Conservation (phyloP, 805 yeast genomes). For the Candida tammaniensis region DNA sequence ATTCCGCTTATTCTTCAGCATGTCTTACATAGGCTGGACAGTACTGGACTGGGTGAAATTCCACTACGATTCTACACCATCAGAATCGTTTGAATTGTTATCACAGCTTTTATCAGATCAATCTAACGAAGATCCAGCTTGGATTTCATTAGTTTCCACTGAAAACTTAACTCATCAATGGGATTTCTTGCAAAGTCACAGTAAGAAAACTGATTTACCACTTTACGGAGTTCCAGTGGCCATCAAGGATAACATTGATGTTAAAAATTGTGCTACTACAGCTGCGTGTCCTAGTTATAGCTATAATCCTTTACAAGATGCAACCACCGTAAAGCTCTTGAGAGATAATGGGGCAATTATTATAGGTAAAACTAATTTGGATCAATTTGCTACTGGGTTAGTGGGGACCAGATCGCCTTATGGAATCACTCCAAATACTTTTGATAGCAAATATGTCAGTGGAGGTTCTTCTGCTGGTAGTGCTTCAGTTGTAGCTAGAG, state of each 20-base stretch:
- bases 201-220: conserved; percentile 53
- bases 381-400: conserved; percentile 96
- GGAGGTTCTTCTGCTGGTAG: conserved; percentile 98
- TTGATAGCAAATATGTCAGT: conserved; percentile 72
- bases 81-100: conserved; percentile 54
- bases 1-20: not conserved
- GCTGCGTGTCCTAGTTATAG: conserved; percentile 92
- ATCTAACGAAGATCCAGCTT: conserved; percentile 68
- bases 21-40: conserved; percentile 67
- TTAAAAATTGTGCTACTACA: conserved; percentile 75
- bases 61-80: conserved; percentile 61
- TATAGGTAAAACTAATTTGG: conserved; percentile 91
- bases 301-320: conserved; percentile 66
- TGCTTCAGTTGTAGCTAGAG: conserved; percentile 87
- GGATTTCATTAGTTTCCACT: conserved; percentile 76
- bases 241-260: conserved; percentile 93
- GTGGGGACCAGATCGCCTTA: conserved; percentile 96
- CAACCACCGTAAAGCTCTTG: conserved; percentile 71
- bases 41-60: conserved; percentile 71
- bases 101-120: conserved; percentile 47
- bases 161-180: conserved; percentile 75
- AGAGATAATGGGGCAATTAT: conserved; percentile 90
- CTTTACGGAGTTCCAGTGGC: conserved; percentile 95
- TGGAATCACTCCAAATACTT: conserved; percentile 82
- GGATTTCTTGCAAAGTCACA: conserved; percentile 64